Conservation (phyloP, 768 basidiomycete genomes). For the Mycena metata region DNA sequence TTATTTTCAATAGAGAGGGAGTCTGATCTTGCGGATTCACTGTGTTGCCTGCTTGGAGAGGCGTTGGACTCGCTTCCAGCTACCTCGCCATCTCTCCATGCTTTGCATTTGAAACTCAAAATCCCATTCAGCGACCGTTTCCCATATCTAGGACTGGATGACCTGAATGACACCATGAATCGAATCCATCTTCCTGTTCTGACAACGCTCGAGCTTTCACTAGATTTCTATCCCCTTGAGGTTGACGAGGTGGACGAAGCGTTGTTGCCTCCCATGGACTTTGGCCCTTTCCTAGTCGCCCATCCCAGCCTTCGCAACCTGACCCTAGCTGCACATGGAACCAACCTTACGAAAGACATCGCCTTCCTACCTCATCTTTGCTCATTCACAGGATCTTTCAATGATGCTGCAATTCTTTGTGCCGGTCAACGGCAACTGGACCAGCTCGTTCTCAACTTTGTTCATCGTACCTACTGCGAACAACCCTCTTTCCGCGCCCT, state of each 20-base stretch:
- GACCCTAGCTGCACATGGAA: not conserved
- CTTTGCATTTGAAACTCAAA: constrained; percentile 8
- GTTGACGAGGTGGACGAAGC: not conserved
- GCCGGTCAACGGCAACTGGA: constrained; percentile 1
- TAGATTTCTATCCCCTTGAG: not conserved
- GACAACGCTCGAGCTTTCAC: not conserved
- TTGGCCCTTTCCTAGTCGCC: constrained; percentile 12
- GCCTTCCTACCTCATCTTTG: constrained; percentile 7
- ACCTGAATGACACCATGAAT: constrained; percentile 7
- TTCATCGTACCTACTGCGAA: not conserved
- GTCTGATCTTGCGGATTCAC: not conserved
- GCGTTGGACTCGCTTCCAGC: constrained; percentile 15
- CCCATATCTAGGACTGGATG: not conserved
- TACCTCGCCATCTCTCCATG: constrained; percentile 15
- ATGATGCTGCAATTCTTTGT: constrained; percentile 7
- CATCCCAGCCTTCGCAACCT: constrained; percentile 16
- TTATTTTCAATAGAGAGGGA: not conserved
- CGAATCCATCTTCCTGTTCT: not conserved
- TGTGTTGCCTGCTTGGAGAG: constrained; percentile 13
- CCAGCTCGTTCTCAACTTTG: constrained; percentile 10
- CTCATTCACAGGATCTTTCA: constrained; percentile 20
- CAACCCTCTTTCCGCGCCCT: not conserved
- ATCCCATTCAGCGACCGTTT: constrained; percentile 6
- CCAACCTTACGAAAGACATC: not conserved
- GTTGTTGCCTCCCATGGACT: not conserved